Conservation (phyloP, 371 early-diverging fungal genomes). For the Mucor indicus region DNA sequence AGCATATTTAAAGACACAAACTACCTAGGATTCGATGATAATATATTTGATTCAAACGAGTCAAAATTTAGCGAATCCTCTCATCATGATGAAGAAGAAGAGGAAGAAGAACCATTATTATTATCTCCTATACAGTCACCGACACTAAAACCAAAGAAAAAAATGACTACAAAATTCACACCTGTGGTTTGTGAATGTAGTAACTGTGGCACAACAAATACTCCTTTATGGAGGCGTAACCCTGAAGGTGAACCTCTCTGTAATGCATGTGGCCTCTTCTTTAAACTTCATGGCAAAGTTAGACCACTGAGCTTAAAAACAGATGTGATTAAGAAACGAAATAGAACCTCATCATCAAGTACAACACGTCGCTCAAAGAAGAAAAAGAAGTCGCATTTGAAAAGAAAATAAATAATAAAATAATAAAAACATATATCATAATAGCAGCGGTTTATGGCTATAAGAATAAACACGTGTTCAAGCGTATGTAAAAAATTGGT, state of each 20-base stretch:
- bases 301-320: slow-evolving; percentile 32
- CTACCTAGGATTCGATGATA: slow-evolving; percentile 5
- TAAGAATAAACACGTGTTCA: too few species aligned
- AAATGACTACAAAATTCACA: not conserved
- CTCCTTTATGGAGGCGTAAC: slow-evolving; percentile 32
- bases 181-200: too few species aligned
- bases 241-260: slow-evolving; percentile 27
- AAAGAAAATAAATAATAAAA: too few species aligned
- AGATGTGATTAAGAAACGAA: slow-evolving; percentile 33
- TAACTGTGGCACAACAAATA: slow-evolving; percentile 30
- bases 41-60: slow-evolving; percentile 13
- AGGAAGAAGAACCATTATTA: not conserved
- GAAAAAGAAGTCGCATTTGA: too few species aligned
- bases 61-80: slow-evolving; percentile 17
- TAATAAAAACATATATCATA: too few species aligned
- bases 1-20: slow-evolving; percentile 5
- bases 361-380: too few species aligned
- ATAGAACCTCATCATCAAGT: too few species aligned
- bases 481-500: too few species aligned
- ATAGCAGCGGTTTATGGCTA: too few species aligned
- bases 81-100: slow-evolving; percentile 16
- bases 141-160: slow-evolving; percentile 1
- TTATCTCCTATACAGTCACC: slow-evolving; percentile 18
- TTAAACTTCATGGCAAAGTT: slow-evolving; percentile 33
- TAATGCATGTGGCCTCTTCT: slow-evolving; percentile 33